Base-by-base conservation (phyloP, 2,329 filamentous ascomycete species). In the Tolypocladium nubicola region DNA sequence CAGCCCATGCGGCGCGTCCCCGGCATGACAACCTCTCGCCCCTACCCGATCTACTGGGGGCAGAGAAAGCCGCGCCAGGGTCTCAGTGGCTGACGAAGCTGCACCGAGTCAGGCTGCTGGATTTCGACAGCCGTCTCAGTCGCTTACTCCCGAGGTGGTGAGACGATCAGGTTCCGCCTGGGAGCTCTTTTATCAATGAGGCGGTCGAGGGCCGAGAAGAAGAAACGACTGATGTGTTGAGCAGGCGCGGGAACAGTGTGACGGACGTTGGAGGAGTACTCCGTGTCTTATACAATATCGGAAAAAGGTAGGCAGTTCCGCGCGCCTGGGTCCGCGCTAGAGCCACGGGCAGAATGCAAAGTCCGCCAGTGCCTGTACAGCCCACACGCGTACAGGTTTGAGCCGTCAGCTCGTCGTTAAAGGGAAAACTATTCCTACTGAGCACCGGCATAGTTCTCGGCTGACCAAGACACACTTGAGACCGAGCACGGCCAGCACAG, bases 41-140 rank as follows among this genome's bases (percentile, higher is more conserved):
- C 73, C 72, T 70, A 71, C 72, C 64, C 65, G 66, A 70, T 67
- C 68, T 69, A 64, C 68, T 70, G 64, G 56, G 55, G 66, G 58
- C 59, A 67, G 63, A 67, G 65, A 68, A 73, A 72, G 69, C 72
- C 69, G 68, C 71, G 72, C 70, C 71, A 74, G 69, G 71, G 72
- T 71, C 67, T 70, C 66, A 66, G 66, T 61, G 69, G 62, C 64
- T 58, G 63, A 65, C 60, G 23, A 57, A 50, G 57, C 52, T 33
- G 60, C 53, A 54, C 57, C 55, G 60, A 63, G 61, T 63, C 61
- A 63, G 61, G 56, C 40, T 58, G 56, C 50, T 47, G 53, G 52
- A 39, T 38, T 45, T 53, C 5, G 50, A 43, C 33, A 37, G 43
- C 56, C 40, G 47, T 52, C 35, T 43, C 45, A n/a, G 52, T 54